Percentiles rank a stretch among this genome's conserved stretches.
phyloP scores from a whole-genome alignment of 345 rosid genomes.

The Camelina laxa region DNA sequence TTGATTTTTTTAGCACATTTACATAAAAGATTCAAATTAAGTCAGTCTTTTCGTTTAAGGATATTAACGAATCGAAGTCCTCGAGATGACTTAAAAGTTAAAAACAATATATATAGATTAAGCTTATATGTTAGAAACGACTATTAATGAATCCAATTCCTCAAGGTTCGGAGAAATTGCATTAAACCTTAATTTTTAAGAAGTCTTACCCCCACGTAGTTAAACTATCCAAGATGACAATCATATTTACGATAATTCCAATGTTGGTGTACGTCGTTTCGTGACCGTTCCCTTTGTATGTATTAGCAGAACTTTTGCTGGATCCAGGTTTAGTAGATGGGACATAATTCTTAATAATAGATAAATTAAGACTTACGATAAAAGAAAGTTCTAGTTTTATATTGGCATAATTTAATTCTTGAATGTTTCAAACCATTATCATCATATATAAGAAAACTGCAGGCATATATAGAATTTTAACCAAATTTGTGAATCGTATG shows the following conservation, averaged over 20 bases:
- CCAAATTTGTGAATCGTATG: background rate
- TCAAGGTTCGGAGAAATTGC: conserved; percentile 17
- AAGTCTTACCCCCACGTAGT: background rate
- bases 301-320: background rate
- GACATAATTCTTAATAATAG: background rate
- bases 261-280: background rate
- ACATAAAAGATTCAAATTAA: background rate
- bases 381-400: background rate
- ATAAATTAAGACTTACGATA: background rate
- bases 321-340: background rate
- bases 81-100: background rate
- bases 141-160: background rate
- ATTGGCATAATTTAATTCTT: too few species aligned
- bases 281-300: background rate
- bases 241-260: background rate
- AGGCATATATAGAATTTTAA: background rate
- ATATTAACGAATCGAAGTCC: background rate
- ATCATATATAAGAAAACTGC: background rate
- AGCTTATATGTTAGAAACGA: background rate
- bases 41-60: background rate
- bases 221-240: background rate
- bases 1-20: background rate
- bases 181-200: background rate
- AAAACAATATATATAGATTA: background rate
- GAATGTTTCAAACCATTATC: background rate